Base-by-base conservation (phyloP, 2,329 filamentous ascomycete species). In the Scolecobasidium constrictum region DNA sequence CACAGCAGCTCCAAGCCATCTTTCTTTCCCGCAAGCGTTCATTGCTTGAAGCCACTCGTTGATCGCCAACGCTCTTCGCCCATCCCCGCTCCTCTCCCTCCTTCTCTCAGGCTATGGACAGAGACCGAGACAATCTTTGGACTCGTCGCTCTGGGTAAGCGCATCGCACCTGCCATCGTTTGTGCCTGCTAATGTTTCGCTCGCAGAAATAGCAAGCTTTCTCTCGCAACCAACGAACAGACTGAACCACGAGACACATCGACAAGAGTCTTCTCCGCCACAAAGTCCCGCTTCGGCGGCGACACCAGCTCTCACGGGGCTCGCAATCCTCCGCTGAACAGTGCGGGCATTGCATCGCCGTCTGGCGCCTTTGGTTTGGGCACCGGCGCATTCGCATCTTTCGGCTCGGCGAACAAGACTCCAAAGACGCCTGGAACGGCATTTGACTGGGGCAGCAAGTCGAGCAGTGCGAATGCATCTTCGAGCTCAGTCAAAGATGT, bases 361-460 rank as follows among this genome's bases (percentile, higher is more conserved):
- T 86, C 83, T 11, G 73, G 77, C 42, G 88, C 90, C 46, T 98
- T 98, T 65, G 88, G 87, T 40, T 71, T 98, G 47, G 92, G 92
- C 33, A 93, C 86, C 15, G 92, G 92, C 53, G 92, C 92, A 43
- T 98, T 98, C 61, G 90, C 90, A 31, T 93, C 88, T n/a, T 93
- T 93, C 62, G 88, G 90, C 18, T 71, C 72, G 35, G 77, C 83
- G 22, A 74, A 76, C 23, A 94, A 94, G 68, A 88, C 87, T 2
- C 85, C 87, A 41, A 96, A 95, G 69, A 81, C 84, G 37, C 75
- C 83, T 6, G 84, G 82, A 40, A 82, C 84, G 49, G 78, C 82
- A 12, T 85, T 93, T 61, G 88, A 95, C 51, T 74, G 82, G 51
- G 77, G 77, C 51, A 77, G 78, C 16, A 64, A 48, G 34, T 49